Base-by-base conservation (phyloP, 2,329 filamentous ascomycete species). In the Neopestalotiopsis sp. region DNA sequence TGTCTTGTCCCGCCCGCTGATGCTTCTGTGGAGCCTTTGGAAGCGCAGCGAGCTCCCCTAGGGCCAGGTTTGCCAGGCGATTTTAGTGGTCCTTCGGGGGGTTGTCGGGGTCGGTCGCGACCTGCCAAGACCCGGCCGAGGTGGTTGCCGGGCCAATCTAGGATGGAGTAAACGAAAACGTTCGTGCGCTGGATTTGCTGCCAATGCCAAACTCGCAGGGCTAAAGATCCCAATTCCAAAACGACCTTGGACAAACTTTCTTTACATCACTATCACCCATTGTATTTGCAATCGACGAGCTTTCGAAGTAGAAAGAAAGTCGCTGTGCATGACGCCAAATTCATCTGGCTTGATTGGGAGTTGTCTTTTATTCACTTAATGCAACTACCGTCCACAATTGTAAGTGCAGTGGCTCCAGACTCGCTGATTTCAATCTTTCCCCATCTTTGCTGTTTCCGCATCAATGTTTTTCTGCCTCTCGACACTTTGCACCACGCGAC, bases 91-190 rank as follows among this genome's bases (percentile, higher is more conserved):
- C 34, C 30, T 13, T 45, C 38, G 61, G 61, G 61, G 14, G 12
- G 38, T 49, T 17, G 30, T 24, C n/a, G 61, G 30, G 38, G 38
- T 45, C 24, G 38, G n/a, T 62, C 24, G 32, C 12, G 42, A 45
- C 12, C 20, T 65, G 62, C 30, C 62, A 53, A 53, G 62, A 20
- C 14, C 38, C 62, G 30, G 45, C 24, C 49, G 13, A 28, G 45
- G 45, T 66, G 45, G 63, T 66, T 66, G 63, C 63, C 40, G 28
- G 63, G 63, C 63, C 63, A 66, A 66, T 66, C 3, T 58, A 14
- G 10, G 10, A 66, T 66, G 63, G 63, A 66, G 63, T 66, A 66
- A 66, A 66, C 63, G 63, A 66, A 66, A 62, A 38, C 59, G 59
- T 40, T 34, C 59, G 32, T 40, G 59, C 59, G n/a, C 30, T 20